phyloP scores from a whole-genome alignment of 768 basidiomycete genomes.

The Russula lepida region DNA sequence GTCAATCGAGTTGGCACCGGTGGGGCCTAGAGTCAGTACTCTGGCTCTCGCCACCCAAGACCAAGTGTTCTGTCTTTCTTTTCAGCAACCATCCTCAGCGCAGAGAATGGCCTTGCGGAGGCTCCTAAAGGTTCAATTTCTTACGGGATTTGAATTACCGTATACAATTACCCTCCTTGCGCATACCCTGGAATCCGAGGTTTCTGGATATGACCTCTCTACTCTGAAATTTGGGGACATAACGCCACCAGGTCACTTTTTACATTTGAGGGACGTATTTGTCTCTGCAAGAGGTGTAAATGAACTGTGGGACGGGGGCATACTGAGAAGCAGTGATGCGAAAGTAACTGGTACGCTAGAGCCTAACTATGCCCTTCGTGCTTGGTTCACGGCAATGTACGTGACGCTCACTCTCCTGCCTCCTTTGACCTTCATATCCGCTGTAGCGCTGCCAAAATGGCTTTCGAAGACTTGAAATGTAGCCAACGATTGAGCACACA shows the following conservation, averaged over 20 bases:
- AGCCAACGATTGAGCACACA: not conserved
- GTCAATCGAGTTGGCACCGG: not conserved
- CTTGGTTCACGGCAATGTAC: slow-evolving; percentile 18
- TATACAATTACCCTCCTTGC: not conserved
- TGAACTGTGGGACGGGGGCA: slow-evolving; percentile 4
- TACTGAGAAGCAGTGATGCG: not conserved
- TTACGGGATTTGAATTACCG: slow-evolving; percentile 13
- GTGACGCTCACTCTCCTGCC: not conserved
- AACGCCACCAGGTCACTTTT: not conserved
- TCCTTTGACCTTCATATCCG: not conserved
- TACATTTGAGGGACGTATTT: not conserved
- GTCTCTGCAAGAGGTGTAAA: not conserved
- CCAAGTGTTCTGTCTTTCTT: not conserved
- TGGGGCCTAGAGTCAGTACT: not conserved
- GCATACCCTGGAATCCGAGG: not conserved
- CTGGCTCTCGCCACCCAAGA: not conserved
- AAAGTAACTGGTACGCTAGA: not conserved
- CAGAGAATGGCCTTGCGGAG: slow-evolving; percentile 1
- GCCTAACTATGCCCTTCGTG: slow-evolving; percentile 1
- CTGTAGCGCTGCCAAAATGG: slow-evolving; percentile 1
- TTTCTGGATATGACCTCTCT: slow-evolving; percentile 9
- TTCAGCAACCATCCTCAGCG: not conserved
- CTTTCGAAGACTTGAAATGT: not conserved
- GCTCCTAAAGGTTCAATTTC: slow-evolving; percentile 1
- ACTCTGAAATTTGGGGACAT: not conserved